phyloP scores from a whole-genome alignment of 1,284 basidiomycete species.

The Melanopsichium pennsylvanicum region DNA sequence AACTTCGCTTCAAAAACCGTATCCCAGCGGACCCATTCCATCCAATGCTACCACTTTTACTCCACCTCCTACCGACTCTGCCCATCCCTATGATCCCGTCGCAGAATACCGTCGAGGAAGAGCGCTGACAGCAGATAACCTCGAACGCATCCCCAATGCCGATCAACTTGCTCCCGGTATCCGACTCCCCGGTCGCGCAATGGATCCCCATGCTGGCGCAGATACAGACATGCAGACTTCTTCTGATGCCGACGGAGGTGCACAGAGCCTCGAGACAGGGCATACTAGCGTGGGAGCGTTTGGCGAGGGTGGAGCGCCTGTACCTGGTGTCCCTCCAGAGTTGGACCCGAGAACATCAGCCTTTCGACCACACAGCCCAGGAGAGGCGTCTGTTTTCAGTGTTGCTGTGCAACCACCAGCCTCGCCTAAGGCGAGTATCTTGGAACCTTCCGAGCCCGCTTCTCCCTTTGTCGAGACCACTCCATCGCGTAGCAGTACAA shows the following conservation, averaged over 20 bases:
- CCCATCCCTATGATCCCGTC: constrained; percentile 34
- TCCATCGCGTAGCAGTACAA: constrained; percentile 17
- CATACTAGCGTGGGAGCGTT: constrained; percentile 48
- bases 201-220: constrained; percentile 17
- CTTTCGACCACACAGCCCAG: constrained; percentile 58
- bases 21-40: neutral
- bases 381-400: constrained; percentile 61
- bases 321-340: constrained; percentile 60
- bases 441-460: constrained; percentile 37
- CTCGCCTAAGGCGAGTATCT: constrained; percentile 52
- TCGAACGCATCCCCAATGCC: constrained; percentile 61
- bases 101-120: constrained; percentile 43
- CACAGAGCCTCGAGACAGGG: constrained; percentile 39
- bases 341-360: constrained; percentile 58
- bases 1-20: constrained; percentile 36
- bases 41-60: constrained; percentile 11
- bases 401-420: constrained; percentile 62
- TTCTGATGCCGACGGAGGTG: constrained; percentile 41
- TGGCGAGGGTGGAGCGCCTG: constrained; percentile 47
- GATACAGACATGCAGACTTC: constrained; percentile 46
- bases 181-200: constrained; percentile 45
- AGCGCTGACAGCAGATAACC: constrained; percentile 60
- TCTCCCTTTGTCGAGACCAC: constrained; percentile 31
- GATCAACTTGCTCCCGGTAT: constrained; percentile 64
- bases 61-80: constrained; percentile 10